Evolutionary conservation across 257 asterid genomes (phyloP), one percentile per base, ranked within the genome.

Genomic region (Apocynum venetum): DNA sequence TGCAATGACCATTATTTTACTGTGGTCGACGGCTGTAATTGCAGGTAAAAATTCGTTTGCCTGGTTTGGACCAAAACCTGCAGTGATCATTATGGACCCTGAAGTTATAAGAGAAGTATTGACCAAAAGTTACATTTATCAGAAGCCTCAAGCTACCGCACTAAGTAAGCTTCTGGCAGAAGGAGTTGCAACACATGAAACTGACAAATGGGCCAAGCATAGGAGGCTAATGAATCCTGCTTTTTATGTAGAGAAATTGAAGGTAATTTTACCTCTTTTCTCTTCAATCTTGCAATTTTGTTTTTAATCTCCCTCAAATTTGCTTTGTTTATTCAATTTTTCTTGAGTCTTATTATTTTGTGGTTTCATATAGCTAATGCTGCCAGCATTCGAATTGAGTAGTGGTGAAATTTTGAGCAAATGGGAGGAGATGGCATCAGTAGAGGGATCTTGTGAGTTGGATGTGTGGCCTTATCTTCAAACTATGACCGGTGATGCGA

Each of bases 131-230:
- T 14, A 56, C 41, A 36, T 53, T n/a, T 84, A 31, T 66, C 83
- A 40, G 44, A 84, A 76, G 75, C 83, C 82, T 67, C 43, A 47
- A 0, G 31, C 11, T 46, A 63, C 61, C 53, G 80, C 78, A 14
- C n/a, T 77, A 2, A 35, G 53, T 1, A 75, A 63, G 52, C 69
- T 81, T 9, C 64, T 78, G 6, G 77, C 63, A 0, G 17, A 69
- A 35, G 87, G 87, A 46, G 6, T 78, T 17, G 76, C 48, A 4
- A 72, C 8, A 31, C 59, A 75, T 51, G 81, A 79, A 63, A 70
- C 38, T 31, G 77, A 84, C 25, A 60, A 81, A 78, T 84, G 83
- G 82, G 75, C 76, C 7, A 84, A 81, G 63, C 87, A 84, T 56
- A 75, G 85, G 40, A 78, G 77, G 65, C 72, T 84, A 17, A 66